A percentile compares a stretch with the other conserved stretches of the same genome.
Conservation (phyloP, 2,329 filamentous ascomycete genomes). For the Epichloe hybrida region DNA sequence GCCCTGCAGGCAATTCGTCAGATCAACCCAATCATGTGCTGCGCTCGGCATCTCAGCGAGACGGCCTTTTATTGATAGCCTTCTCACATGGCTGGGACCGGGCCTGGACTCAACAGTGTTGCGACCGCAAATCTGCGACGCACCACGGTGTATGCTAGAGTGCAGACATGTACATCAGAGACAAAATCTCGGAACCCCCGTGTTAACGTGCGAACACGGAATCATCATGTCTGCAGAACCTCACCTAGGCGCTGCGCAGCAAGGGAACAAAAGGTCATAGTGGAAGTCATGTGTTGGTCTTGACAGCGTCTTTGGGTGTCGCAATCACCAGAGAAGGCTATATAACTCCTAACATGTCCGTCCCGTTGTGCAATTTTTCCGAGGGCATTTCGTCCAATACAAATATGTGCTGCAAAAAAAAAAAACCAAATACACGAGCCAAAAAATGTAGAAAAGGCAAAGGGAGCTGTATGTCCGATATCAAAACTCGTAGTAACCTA, state of each 20-base stretch:
- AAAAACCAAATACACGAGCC: background rate
- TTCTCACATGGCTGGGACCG: no score
- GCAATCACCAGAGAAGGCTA: background rate
- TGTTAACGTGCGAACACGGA: no score
- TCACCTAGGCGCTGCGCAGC: no score
- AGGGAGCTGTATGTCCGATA: background rate
- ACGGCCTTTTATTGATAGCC: conserved; percentile 11
- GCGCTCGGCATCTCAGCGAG: conserved; percentile 12
- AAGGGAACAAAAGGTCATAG: no score
- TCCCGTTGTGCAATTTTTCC: background rate
- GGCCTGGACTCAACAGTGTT: no score
- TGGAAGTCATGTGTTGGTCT: no score
- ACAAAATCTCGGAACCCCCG: no score
- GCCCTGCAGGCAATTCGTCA: background rate
- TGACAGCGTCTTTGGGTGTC: background rate
- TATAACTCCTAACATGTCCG: background rate
- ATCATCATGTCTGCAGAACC: no score
- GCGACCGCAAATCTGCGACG: no score
- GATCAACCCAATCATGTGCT: conserved; percentile 9
- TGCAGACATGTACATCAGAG: no score
- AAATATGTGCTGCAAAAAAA: background rate
- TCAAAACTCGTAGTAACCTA: background rate
- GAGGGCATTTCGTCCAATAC: background rate
- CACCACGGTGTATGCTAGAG: no score
- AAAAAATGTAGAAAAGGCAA: background rate